phyloP scores from a whole-genome alignment of 495 filamentous ascomycete species.

The Jackrogersella multiformis region DNA sequence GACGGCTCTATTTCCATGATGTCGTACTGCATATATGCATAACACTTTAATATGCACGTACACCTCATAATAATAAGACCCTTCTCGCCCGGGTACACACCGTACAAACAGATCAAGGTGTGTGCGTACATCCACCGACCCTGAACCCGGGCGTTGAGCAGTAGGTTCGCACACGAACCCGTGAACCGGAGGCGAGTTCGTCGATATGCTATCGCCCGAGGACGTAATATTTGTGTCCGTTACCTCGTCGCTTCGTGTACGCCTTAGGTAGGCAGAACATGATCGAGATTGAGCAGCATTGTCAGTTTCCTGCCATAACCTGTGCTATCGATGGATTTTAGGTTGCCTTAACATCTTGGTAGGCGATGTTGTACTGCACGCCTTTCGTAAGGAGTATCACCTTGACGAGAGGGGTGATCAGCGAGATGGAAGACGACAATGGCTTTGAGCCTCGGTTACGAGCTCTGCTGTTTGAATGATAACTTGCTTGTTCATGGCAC shows the following conservation, averaged over 20 bases:
- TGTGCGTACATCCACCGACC: background rate
- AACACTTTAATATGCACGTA: slow-evolving; percentile 26
- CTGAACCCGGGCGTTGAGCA: slow-evolving; percentile 20
- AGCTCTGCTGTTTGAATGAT: slow-evolving; percentile 11
- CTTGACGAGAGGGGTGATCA: slow-evolving; percentile 10
- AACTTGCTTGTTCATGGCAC: slow-evolving; percentile 10
- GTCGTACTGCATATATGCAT: slow-evolving; percentile 37
- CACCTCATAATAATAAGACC: slow-evolving; percentile 20
- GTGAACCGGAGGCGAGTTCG: slow-evolving; percentile 4
- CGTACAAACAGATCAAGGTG: slow-evolving; percentile 18
- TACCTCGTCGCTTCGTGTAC: slow-evolving; percentile 9
- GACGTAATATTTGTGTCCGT: background rate
- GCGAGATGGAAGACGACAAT: slow-evolving; percentile 14
- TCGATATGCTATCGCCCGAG: slow-evolving; percentile 23
- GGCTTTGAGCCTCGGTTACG: slow-evolving; percentile 9
- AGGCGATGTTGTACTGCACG: slow-evolving; percentile 22
- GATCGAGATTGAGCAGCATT: slow-evolving; percentile 23
- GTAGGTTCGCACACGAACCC: slow-evolving; percentile 12
- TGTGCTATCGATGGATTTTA: slow-evolving; percentile 5
- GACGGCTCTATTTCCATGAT: background rate
- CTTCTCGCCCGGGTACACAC: slow-evolving; percentile 38
- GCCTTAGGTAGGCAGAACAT: background rate
- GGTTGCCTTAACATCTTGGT: slow-evolving; percentile 21
- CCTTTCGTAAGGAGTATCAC: slow-evolving; percentile 13
- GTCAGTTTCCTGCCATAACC: slow-evolving; percentile 5